phyloP scores from a whole-genome alignment of 345 rosid genomes.

The Eucalyptus camaldulensis region DNA sequence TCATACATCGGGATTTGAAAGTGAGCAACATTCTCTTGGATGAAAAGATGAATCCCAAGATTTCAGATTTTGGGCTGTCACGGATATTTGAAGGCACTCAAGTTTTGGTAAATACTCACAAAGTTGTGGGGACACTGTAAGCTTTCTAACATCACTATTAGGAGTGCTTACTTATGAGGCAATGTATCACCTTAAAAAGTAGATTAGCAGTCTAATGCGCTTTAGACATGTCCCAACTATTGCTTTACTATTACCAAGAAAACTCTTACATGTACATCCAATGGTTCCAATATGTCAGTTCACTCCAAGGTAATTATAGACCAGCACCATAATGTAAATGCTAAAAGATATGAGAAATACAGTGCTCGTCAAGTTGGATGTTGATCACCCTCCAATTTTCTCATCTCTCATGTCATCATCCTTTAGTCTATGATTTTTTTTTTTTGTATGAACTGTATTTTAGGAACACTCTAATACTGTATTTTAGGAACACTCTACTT shows the following conservation, averaged over 20 bases:
- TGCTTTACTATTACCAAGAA: not conserved
- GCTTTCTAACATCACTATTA: not conserved
- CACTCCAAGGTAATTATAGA: not conserved
- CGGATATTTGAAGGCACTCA: not conserved
- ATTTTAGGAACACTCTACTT: not conserved
- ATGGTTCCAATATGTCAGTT: not conserved
- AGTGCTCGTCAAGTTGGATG: not conserved
- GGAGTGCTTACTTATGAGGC: not conserved
- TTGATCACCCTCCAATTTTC: not conserved
- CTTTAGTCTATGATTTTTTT: not conserved
- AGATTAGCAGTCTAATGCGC: not conserved
- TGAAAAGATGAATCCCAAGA: not conserved
- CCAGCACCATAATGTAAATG: not conserved
- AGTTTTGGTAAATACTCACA: not conserved
- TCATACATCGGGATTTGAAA: not conserved
- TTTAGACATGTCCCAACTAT: not conserved
- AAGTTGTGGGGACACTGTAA: not conserved
- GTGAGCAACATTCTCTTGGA: not conserved
- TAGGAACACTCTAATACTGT: not conserved
- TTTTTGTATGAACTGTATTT: not conserved
- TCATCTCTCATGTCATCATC: not conserved
- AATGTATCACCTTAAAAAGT: not conserved
- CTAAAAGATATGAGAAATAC: not conserved
- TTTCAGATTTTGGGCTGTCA: not conserved
- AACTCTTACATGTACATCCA: not conserved